Percentiles rank a stretch among this genome's conserved stretches.
Conservation (phyloP, 805 yeast genomes). For the Cyberlindnera mississippiensis region DNA sequence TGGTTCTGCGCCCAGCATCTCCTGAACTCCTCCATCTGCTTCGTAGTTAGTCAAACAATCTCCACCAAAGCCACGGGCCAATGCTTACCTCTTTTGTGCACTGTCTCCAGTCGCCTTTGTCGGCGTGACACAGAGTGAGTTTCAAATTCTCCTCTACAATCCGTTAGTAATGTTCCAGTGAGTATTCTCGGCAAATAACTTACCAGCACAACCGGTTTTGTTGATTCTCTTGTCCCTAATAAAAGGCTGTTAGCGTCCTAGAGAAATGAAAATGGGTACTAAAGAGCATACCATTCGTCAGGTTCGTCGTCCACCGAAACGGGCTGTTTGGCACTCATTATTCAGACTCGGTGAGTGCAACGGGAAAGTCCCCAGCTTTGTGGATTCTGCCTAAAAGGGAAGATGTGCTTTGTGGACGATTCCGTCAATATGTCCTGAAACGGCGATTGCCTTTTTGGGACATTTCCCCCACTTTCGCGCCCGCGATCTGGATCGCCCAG, state of each 20-base stretch:
- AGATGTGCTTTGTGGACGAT: too few species aligned
- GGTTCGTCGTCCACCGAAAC: constrained; percentile 40
- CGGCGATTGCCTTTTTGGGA: too few species aligned
- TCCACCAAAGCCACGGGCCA: too few species aligned
- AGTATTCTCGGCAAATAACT: constrained; percentile 14
- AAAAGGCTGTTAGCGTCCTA: constrained; percentile 1
- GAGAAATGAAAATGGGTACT: constrained; percentile 11
- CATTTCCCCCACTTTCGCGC: too few species aligned
- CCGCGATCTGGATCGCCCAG: constrained; percentile 7
- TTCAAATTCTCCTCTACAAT: constrained; percentile 68
- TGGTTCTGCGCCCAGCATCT: constrained; percentile 39
- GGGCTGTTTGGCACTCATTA: too few species aligned
- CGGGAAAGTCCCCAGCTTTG: too few species aligned
- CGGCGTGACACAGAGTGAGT: constrained; percentile 75
- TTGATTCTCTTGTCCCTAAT: constrained; percentile 65
- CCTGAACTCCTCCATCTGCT: constrained; percentile 39
- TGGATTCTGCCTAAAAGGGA: too few species aligned
- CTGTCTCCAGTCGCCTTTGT: constrained; percentile 75
- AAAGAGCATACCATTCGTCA: constrained; percentile 54
- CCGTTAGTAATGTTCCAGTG: too few species aligned
- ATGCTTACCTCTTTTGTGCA: constrained; percentile 58
- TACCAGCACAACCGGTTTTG: constrained; percentile 69
- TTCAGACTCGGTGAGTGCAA: too few species aligned
- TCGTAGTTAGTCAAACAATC: constrained; percentile 8
- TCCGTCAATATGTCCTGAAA: too few species aligned